Conservation (phyloP, 1,284 basidiomycete genomes). For the Ustilago cynodontis region DNA sequence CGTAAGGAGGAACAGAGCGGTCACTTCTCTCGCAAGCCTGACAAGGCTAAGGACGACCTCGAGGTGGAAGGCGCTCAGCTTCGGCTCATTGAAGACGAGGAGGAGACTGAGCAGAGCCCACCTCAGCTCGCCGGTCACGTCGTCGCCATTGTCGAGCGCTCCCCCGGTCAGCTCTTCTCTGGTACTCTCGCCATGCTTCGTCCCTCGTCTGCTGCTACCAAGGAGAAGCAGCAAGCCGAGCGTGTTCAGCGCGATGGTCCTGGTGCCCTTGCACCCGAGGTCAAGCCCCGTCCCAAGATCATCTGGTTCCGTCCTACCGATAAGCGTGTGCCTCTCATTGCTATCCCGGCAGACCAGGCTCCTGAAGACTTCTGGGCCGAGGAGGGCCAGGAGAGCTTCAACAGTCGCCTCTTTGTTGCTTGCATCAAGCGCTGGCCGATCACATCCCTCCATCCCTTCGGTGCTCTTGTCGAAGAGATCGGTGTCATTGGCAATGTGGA, state of each 20-base stretch:
- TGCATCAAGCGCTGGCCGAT: slow-evolving; percentile 92
- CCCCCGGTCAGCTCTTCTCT: slow-evolving; percentile 98
- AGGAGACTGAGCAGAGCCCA: slow-evolving; percentile 80
- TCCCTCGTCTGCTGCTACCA: slow-evolving; percentile 96
- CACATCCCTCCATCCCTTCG: slow-evolving; percentile 97
- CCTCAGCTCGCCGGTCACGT: slow-evolving; percentile 84
- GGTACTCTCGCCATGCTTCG: slow-evolving; percentile 94
- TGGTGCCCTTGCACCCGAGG: slow-evolving; percentile 81
- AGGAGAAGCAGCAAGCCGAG: slow-evolving; percentile 99
- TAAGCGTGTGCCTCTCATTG: slow-evolving; percentile 98
- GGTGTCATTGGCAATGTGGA: slow-evolving; percentile 98
- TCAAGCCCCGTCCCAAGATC: slow-evolving; percentile 85
- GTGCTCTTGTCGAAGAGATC: slow-evolving; percentile 96
- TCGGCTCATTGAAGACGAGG: slow-evolving; percentile 94
- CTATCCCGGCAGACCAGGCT: slow-evolving; percentile 96
- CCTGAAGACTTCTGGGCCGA: slow-evolving; percentile 96
- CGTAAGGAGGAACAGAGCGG: slow-evolving; percentile 97
- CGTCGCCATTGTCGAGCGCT: slow-evolving; percentile 96
- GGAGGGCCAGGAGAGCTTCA: slow-evolving; percentile 81
- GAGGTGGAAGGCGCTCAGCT: slow-evolving; percentile 99
- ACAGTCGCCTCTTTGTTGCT: slow-evolving; percentile 92
- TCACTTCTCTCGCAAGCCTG: slow-evolving; percentile 82
- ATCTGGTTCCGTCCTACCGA: slow-evolving; percentile 99
- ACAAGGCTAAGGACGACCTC: slow-evolving; percentile 99
- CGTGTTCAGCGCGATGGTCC: slow-evolving; percentile 90